A percentile compares a stretch with the other conserved stretches of the same genome.
phyloP scores from a whole-genome alignment of 2,329 filamentous ascomycete genomes.

The Xylariaceae sp. region DNA sequence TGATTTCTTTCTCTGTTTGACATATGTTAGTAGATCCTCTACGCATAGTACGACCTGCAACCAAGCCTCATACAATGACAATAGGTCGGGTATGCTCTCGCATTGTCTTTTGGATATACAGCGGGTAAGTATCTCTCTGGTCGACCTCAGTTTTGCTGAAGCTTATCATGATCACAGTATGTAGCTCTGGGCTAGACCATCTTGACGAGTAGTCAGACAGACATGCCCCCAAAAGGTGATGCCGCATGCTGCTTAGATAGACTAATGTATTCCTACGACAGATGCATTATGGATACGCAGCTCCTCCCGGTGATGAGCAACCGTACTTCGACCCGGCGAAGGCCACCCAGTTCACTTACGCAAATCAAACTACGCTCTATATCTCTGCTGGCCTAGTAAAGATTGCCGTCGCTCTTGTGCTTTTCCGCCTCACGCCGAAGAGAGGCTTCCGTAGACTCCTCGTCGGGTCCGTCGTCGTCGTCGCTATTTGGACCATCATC shows the following conservation, averaged over 20 bases:
- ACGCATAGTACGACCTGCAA: background rate
- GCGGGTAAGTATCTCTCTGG: slow-evolving; percentile 17
- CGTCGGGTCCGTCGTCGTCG: slow-evolving; percentile 25
- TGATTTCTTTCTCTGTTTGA: slow-evolving; percentile 26
- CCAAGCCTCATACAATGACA: slow-evolving; percentile 10
- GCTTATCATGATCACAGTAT: background rate
- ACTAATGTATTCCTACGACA: background rate
- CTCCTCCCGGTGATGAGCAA: slow-evolving; percentile 15
- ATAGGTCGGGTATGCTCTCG: slow-evolving; percentile 26
- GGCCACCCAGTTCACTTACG: slow-evolving; percentile 27
- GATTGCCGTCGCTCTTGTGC: slow-evolving; percentile 31
- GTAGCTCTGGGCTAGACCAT: too few species aligned
- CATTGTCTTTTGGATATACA: slow-evolving; percentile 26
- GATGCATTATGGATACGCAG: slow-evolving; percentile 27
- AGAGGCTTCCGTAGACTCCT: slow-evolving; percentile 22
- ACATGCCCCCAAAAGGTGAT: too few species aligned
- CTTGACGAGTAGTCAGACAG: too few species aligned
- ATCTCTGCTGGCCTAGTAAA: slow-evolving; percentile 32
- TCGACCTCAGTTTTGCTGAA: background rate
- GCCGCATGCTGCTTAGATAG: background rate
- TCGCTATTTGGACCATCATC: slow-evolving; percentile 29
- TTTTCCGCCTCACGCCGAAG: slow-evolving; percentile 27
- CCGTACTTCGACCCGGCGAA: slow-evolving; percentile 22
- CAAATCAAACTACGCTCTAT: slow-evolving; percentile 29
- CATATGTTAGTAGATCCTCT: slow-evolving; percentile 22